Base-by-base conservation (phyloP, 257 asterid genomes). In the Cynanchum wilfordii region DNA sequence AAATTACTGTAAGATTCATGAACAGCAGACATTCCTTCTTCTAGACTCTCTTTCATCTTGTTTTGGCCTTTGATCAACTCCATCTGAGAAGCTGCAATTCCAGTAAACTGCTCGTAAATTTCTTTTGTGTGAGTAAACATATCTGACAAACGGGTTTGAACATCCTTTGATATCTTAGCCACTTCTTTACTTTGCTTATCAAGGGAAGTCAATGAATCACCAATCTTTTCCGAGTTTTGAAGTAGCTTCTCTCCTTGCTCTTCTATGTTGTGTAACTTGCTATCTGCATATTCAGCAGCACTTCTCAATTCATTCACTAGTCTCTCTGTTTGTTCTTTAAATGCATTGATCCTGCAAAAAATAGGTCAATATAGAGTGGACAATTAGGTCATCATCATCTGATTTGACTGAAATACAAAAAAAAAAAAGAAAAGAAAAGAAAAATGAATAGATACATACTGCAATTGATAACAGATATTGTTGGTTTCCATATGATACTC, bases 401-500 rank as follows among this genome's bases (percentile, higher is more conserved):
- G 38, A 33, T 33, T 33, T 3, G 19, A 36, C 71, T 30, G 47
- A 42, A 42, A 20, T 71, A 40, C 1, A 19, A n/a, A 20, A 64
- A 40, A 15, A 42, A 33, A 3, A 33, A 2, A 33, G n/a, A 33
- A 33, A 33, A 33, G 3, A 33, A 4, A 33, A 33, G 33, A 30
- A 30, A 30, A 9, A 60, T 66, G 49, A 66, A 71, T 7, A 7
- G 55, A 15, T 22, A 50, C 90, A 78, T 75, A 91, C 97, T 91
- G 97, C 80, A 94, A 71, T 24, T 91, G 99, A 68, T 94, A 97
- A 47, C 99, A 94, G 27, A 91, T 87, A 66, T 95, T 82, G 63
- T 89, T 86, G 42, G 90, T 89, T 74, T 94, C 88, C 1, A 91
- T 86, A 82, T 81, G 89, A 73, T 88, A 94, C 69, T 86, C 86